These are phyloP conservation scores for Nigrograna mackinnonii DNA, from an alignment of 2,329 filamentous ascomycete genomes.

Conservation along the genomic window DNA sequence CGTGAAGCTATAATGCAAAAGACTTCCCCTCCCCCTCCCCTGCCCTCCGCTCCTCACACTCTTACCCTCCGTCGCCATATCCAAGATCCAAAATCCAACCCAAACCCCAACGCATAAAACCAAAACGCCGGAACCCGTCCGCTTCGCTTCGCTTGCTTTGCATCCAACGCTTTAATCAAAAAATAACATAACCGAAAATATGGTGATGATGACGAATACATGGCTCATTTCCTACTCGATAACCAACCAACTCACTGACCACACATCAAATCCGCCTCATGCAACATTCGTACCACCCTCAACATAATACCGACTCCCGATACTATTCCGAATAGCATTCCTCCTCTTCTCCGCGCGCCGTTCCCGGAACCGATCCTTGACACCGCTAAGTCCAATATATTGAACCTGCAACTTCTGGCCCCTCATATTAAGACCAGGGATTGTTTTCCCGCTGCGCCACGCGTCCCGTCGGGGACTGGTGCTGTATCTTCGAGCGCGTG, in stretches of 20 bases:
- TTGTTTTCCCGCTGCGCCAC: slow-evolving; percentile 34
- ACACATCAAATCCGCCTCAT: too few species aligned
- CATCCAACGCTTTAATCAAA: too few species aligned
- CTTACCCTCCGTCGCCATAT: too few species aligned
- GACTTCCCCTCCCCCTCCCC: too few species aligned
- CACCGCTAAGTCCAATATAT: slow-evolving; percentile 53
- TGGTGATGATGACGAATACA: too few species aligned
- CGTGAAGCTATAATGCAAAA: too few species aligned
- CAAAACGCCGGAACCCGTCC: too few species aligned
- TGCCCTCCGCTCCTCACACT: too few species aligned
- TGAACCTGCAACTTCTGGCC: slow-evolving; percentile 52
- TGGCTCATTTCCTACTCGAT: background rate
- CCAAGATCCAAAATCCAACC: too few species aligned
- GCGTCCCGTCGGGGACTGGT: slow-evolving; percentile 18
- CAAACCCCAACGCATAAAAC: too few species aligned
- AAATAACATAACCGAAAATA: too few species aligned
- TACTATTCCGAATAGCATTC: slow-evolving; percentile 57
- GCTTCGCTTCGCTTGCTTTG: too few species aligned
- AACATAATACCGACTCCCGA: slow-evolving; percentile 50
- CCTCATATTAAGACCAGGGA: slow-evolving; percentile 47
- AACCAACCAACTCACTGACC: background rate
- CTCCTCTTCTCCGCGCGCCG: slow-evolving; percentile 55
- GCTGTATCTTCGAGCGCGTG: slow-evolving; percentile 6
- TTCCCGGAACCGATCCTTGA: slow-evolving; percentile 53
- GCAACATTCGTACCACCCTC: slow-evolving; percentile 15